Percentiles rank a stretch among this genome's conserved stretches.
Conservation (phyloP, 805 yeast genomes). For the Cyberlindnera amylophila region DNA sequence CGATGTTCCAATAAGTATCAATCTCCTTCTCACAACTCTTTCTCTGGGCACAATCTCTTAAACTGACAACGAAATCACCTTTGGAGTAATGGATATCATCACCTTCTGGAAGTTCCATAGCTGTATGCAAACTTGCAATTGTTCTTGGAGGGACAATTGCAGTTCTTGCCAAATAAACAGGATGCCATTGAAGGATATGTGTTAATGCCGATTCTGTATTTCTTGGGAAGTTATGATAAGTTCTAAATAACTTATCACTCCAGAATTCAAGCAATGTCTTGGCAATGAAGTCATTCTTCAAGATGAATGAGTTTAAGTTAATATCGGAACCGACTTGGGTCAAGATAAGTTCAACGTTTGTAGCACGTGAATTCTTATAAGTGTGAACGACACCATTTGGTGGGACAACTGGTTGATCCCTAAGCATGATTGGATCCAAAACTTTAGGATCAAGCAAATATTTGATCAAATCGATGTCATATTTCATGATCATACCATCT, state of each 20-base stretch:
- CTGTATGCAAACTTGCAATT: constrained; percentile 45
- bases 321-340: constrained; percentile 67
- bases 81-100: constrained; percentile 48
- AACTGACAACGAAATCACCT: constrained; percentile 67
- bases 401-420: constrained; percentile 70
- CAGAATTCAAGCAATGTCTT: constrained; percentile 74
- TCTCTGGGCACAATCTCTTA: constrained; percentile 52
- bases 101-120: constrained; percentile 34
- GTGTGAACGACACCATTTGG: constrained; percentile 68
- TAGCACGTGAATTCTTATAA: constrained; percentile 53
- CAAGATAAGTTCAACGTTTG: constrained; percentile 53
- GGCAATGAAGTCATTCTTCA: constrained; percentile 59
- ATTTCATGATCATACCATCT: constrained; percentile 71
- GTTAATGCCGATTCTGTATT: constrained; percentile 67
- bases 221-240: constrained; percentile 53
- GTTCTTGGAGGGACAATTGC: constrained; percentile 66
- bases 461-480: constrained; percentile 53
- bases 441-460: constrained; percentile 59
- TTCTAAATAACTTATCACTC: constrained; percentile 67
- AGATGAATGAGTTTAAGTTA: constrained; percentile 67
- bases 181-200: constrained; percentile 96
- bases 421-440: constrained; percentile 58
- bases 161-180: constrained; percentile 66
- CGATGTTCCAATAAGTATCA: constrained; percentile 31
- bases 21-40: constrained; percentile 51